Evolutionary conservation across 805 yeast species (phyloP).

Genomic region (Kazachstania viticola): DNA sequence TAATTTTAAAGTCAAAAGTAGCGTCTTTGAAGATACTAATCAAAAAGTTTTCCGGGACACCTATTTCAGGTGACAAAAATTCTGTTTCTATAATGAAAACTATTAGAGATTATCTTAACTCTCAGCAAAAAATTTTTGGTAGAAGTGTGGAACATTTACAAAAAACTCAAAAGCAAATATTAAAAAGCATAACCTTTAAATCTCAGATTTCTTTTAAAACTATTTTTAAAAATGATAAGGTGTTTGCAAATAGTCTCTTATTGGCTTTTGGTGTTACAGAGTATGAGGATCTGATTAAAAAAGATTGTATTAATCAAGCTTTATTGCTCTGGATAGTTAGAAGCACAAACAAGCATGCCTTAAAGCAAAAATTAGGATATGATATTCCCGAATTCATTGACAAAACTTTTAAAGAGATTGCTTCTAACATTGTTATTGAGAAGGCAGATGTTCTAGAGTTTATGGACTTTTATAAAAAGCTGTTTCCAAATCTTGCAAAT

Average conservation of each 20-base stretch:
- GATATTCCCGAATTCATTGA: conserved; percentile 41
- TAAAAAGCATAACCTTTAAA: conserved; percentile 33
- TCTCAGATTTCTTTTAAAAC: conserved; percentile 38
- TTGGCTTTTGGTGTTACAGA: conserved; percentile 45
- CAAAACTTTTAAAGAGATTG: conserved; percentile 29
- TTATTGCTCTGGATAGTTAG: conserved; percentile 55
- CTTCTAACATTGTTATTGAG: conserved; percentile 30
- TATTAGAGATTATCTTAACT: conserved; percentile 35
- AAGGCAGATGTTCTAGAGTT: conserved; percentile 46
- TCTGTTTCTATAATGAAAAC: conserved; percentile 18
- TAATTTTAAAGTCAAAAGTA: conserved; percentile 42
- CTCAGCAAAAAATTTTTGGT: conserved; percentile 40
- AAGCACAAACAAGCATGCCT: conserved; percentile 33
- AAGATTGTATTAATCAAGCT: conserved; percentile 44
- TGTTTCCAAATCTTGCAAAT: conserved; percentile 37
- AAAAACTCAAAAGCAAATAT: conserved; percentile 25
- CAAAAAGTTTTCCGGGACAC: conserved; percentile 12
- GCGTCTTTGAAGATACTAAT: conserved; percentile 27
- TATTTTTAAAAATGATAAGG: conserved; percentile 42
- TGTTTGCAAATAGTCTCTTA: conserved; percentile 42
- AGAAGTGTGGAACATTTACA: conserved; percentile 30
- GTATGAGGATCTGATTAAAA: conserved; percentile 39
- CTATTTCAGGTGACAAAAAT: conserved; percentile 13
- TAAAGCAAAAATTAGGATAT: conserved; percentile 13
- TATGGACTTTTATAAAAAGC: conserved; percentile 39